Percentiles rank a stretch among this genome's conserved stretches.
These are phyloP conservation scores for Funneliformis mosseae DNA, from an alignment of 192 early-diverging fungal species.

Conservation along the genomic window DNA sequence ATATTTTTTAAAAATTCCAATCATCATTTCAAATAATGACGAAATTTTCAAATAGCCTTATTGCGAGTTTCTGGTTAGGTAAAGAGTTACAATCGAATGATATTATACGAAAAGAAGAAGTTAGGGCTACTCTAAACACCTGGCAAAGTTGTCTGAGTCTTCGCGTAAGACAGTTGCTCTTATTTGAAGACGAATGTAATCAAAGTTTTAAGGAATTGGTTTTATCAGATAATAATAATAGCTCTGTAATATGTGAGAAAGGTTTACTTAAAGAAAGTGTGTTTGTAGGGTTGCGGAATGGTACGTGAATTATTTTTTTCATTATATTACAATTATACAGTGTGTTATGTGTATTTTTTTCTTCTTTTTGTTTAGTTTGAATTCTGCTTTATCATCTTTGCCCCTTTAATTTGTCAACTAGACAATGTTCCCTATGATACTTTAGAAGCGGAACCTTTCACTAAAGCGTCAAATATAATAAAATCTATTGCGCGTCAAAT, in stretches of 20 bases:
- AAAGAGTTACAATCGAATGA: neutral
- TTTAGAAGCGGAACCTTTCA: neutral
- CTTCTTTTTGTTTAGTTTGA: too few relatives aligned
- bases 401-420: neutral
- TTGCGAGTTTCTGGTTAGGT: neutral
- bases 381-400: neutral
- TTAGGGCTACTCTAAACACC: neutral
- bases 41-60: neutral
- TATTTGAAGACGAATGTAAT: neutral
- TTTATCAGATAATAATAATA: neutral
- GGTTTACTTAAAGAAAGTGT: neutral
- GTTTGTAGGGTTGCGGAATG: neutral
- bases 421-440: neutral
- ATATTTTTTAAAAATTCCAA: too few relatives aligned
- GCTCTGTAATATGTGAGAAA: neutral
- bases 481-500: neutral
- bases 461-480: slow-evolving; percentile 1
- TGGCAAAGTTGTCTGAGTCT: slow-evolving; percentile 22
- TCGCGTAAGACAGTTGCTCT: neutral
- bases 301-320: slow-evolving; percentile 17
- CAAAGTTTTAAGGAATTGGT: too few relatives aligned
- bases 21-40: too few relatives aligned
- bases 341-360: too few relatives aligned
- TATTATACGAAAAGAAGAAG: neutral
- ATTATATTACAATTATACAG: too few relatives aligned